These are phyloP conservation scores for Globisporangium emineosum DNA, from an alignment of 352 stramenopile genomes.

Conservation along the genomic window DNA sequence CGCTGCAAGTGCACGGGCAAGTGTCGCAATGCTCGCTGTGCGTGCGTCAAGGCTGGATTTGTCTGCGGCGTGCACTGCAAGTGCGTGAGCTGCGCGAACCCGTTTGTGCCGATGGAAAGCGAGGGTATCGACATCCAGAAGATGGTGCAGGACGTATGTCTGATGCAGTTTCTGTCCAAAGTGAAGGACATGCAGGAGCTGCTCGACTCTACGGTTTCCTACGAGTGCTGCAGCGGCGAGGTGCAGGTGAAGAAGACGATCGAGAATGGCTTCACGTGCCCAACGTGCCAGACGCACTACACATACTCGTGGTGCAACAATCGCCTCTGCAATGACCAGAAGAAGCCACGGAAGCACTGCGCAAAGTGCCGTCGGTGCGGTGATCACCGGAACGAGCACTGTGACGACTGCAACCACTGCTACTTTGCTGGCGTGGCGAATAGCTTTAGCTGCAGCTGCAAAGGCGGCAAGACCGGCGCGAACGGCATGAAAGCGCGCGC, in stretches of 20 bases:
- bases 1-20: slow-evolving; percentile 84
- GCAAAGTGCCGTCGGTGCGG: slow-evolving; percentile 74
- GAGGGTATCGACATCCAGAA: slow-evolving; percentile 66
- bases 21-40: slow-evolving; percentile 77
- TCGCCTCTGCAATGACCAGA: slow-evolving; percentile 65
- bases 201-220: slow-evolving; percentile 60
- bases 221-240: slow-evolving; percentile 51
- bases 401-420: slow-evolving; percentile 78
- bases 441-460: slow-evolving; percentile 80
- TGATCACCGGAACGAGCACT: slow-evolving; percentile 81
- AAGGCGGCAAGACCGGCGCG: slow-evolving; percentile 24
- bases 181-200: slow-evolving; percentile 84
- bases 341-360: slow-evolving; percentile 79
- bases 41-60: slow-evolving; percentile 76
- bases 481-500: slow-evolving; percentile 43
- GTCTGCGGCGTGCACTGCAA: slow-evolving; percentile 80
- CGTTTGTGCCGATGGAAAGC: slow-evolving; percentile 69
- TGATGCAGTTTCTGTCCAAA: slow-evolving; percentile 84
- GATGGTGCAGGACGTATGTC: slow-evolving; percentile 67
- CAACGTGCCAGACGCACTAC: slow-evolving; percentile 51
- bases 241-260: slow-evolving; percentile 70
- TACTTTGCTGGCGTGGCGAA: slow-evolving; percentile 85
- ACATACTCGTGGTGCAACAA: slow-evolving; percentile 85
- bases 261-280: slow-evolving; percentile 58
- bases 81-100: slow-evolving; percentile 74